Base-by-base conservation (phyloP, 257 asterid species). In the Salvia hispanica region DNA sequence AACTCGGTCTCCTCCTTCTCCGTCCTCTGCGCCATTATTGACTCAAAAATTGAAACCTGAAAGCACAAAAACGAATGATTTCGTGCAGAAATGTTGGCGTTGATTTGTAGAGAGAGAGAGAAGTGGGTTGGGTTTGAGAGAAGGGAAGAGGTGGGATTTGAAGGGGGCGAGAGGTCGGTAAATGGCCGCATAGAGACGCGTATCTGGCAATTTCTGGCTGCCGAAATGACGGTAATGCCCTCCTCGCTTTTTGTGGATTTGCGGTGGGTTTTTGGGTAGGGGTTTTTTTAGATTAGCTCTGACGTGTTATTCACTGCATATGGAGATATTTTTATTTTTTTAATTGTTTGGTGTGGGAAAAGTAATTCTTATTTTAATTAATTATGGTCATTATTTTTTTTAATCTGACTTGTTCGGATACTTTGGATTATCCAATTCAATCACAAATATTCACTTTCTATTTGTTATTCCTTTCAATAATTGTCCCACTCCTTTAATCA, bases 1-100 rank as follows among this genome's bases (percentile, higher is more conserved):
- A 82, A 81, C 72, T 88, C 98, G 18, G 92, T 76, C 70, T 91
- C 96, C 70, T 91, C 98, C 43, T 91, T 89, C 75, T 78, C 96
- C 74, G 95, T 92, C 77, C 73, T 87, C 74, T 85, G 98, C 72
- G 92, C 95, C 98, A 92, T 89, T 8, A 7, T 40, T 25, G 47
- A 60, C 45, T 44, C 34, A 36, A 7, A 48, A n/a, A 36, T 12
- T 6, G 8, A 21, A 37, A 16, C 36, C 46, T 50, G 59, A 46
- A 39, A 48, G 50, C 16, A 7, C 5, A 33, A 13, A 13, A 21
- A n/a, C 1, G 16, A 39, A 40, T 0, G 2, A 9, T 37, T 4
- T 12, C 18, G 67, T 9, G 13, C 12, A 6, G 0, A 12, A 0
- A 5, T 4, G 34, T 1, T 25, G 12, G 63, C 33, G 65, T 8